Conservation (phyloP, 371 early-diverging fungal genomes). For the Mucor racemosus region DNA sequence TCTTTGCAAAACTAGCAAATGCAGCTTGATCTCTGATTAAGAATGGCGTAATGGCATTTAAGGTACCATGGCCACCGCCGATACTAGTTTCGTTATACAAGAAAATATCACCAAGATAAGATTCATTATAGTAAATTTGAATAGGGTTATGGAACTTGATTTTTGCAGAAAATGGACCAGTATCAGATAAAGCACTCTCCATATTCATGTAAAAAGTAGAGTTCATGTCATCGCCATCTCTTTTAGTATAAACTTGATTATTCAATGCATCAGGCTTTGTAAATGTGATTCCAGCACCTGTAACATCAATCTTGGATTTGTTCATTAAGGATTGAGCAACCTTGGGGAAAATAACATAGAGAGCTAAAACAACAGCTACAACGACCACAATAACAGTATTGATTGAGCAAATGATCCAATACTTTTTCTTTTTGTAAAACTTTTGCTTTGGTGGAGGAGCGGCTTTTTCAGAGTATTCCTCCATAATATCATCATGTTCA, state of each 20-base stretch:
- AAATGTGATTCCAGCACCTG: constrained; percentile 56
- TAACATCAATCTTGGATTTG: constrained; percentile 51
- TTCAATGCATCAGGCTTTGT: constrained; percentile 31
- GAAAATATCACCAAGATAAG: constrained; percentile 57
- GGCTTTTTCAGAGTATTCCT: constrained; percentile 53
- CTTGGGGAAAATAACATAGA: constrained; percentile 66
- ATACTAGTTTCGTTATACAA: constrained; percentile 51
- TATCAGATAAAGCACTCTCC: constrained; percentile 54
- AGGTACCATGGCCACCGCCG: constrained; percentile 53
- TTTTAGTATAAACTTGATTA: constrained; percentile 26
- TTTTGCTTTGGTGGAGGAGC: constrained; percentile 40
- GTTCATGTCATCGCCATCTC: constrained; percentile 40
- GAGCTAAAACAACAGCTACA: constrained; percentile 51
- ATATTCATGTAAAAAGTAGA: constrained; percentile 55
- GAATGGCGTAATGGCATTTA: constrained; percentile 51
- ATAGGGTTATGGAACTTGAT: constrained; percentile 53
- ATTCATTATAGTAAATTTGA: constrained; percentile 44
- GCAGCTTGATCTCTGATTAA: constrained; percentile 47
- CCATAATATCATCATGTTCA: constrained; percentile 31
- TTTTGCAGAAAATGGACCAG: constrained; percentile 63
- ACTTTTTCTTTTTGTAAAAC: constrained; percentile 62
- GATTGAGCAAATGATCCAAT: constrained; percentile 62
- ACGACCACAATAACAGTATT: constrained; percentile 52
- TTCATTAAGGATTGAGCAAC: constrained; percentile 66
- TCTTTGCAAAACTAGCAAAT: constrained; percentile 58